Conservation (phyloP, 169 alveolate species). For the Cryptosporidium tyzzeri region DNA sequence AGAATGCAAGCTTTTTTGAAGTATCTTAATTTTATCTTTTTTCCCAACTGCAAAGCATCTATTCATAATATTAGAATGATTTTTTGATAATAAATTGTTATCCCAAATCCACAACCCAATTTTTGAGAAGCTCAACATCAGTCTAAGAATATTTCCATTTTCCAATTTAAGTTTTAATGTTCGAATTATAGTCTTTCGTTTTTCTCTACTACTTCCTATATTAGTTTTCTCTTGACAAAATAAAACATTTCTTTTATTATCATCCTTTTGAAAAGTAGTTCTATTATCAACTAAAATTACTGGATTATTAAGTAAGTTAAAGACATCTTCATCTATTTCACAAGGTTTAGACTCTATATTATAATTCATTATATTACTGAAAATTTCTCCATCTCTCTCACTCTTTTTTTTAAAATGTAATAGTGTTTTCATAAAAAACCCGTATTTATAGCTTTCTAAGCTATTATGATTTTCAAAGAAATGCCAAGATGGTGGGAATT, state of each 20-base stretch:
- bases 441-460: constrained; percentile 54
- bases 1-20: constrained; percentile 5
- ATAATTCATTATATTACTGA: background rate
- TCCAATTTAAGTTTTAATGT: constrained; percentile 26
- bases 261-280: background rate
- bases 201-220: background rate
- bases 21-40: background rate
- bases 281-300: background rate
- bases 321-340: constrained; percentile 20
- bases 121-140: background rate
- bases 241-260: background rate
- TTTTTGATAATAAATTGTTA: background rate
- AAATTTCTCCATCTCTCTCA: background rate
- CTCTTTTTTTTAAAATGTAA: background rate
- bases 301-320: constrained; percentile 11
- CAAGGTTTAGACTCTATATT: constrained; percentile 6
- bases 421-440: constrained; percentile 27
- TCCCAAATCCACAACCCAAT: constrained; percentile 51
- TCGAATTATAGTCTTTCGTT: background rate
- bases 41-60: constrained; percentile 2
- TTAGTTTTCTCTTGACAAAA: constrained; percentile 8
- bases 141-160: constrained; percentile 10
- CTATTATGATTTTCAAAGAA: constrained; percentile 71
- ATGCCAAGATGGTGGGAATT: constrained; percentile 76
- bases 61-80: background rate